These are phyloP conservation scores for Penicilliopsis zonata DNA, from an alignment of 495 filamentous ascomycete genomes.

Conservation along the genomic window DNA sequence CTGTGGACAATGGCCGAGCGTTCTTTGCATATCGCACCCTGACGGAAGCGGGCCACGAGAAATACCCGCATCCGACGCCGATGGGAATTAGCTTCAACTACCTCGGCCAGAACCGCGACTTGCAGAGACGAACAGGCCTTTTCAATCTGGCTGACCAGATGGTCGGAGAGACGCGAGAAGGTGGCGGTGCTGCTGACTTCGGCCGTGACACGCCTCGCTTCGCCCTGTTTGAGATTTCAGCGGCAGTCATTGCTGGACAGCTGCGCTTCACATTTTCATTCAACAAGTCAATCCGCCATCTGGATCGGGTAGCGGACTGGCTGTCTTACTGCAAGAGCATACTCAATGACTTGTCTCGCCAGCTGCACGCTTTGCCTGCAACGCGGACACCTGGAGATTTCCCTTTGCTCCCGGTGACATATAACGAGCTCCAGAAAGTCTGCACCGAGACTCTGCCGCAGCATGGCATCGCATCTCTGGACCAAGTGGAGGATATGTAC, in stretches of 20 bases:
- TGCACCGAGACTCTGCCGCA: conserved; percentile 27
- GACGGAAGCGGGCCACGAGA: conserved; percentile 23
- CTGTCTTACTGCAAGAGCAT: conserved; percentile 44
- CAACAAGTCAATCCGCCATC: conserved; percentile 47
- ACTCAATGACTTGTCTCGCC: conserved; percentile 36
- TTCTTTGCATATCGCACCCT: conserved; percentile 40
- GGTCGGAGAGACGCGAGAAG: conserved; percentile 32
- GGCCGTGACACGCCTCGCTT: conserved; percentile 43
- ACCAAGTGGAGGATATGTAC: conserved; percentile 48
- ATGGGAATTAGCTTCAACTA: conserved; percentile 67
- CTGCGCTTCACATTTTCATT: conserved; percentile 55
- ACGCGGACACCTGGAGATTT: conserved; percentile 49
- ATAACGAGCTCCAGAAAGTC: conserved; percentile 41
- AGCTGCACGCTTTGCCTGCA: conserved; percentile 34
- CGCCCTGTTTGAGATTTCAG: conserved; percentile 53
- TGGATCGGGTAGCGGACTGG: conserved; percentile 45
- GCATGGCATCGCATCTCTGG: conserved; percentile 31
- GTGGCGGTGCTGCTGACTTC: conserved; percentile 45
- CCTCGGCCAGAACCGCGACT: conserved; percentile 48
- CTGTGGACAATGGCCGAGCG: conserved; percentile 36
- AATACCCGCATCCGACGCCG: conserved; percentile 38
- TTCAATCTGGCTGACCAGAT: conserved; percentile 44
- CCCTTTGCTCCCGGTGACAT: conserved; percentile 49
- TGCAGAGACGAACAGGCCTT: conserved; percentile 48
- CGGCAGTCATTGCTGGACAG: conserved; percentile 44